A percentile compares a stretch with the other conserved stretches of the same genome.
Evolutionary conservation across 345 rosid genomes (phyloP).

Genomic region (Corymbia maculata): DNA sequence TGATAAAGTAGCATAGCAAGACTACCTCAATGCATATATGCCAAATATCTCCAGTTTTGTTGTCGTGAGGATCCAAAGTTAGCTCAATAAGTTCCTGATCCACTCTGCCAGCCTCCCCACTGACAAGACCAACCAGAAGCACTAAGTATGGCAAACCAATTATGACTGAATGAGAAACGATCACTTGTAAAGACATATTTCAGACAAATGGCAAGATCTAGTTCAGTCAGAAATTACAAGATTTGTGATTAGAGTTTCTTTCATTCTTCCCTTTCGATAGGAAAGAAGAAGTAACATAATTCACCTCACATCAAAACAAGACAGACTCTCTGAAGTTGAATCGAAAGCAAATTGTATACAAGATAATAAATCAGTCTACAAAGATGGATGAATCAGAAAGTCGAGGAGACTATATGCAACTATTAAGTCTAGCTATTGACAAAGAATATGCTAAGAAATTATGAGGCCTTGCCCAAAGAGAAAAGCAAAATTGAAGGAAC

Average conservation of each 20-base stretch:
- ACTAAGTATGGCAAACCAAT: background rate
- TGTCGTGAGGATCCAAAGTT: slow-evolving; percentile 53
- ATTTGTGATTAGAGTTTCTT: background rate
- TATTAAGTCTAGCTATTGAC: background rate
- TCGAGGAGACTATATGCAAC: background rate
- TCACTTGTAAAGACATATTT: background rate
- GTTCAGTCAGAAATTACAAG: background rate
- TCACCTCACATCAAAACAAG: background rate
- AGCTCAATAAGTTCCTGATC: slow-evolving; percentile 52
- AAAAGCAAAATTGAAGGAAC: background rate
- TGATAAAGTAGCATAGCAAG: background rate
- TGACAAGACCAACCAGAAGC: slow-evolving; percentile 8
- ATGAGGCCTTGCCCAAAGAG: background rate
- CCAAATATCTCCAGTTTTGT: slow-evolving; percentile 91
- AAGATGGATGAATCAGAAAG: background rate
- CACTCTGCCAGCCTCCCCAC: slow-evolving; percentile 13
- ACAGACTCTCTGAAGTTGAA: background rate
- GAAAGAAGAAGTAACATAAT: background rate
- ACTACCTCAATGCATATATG: slow-evolving; percentile 72
- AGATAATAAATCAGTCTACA: background rate
- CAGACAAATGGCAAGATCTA: background rate
- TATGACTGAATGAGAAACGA: background rate
- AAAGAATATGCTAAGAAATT: background rate
- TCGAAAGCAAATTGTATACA: background rate
- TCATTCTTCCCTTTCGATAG: background rate